Percentiles rank a stretch among this genome's conserved stretches.
Evolutionary conservation across 1,139 yeast species (phyloP).

Genomic region (Suhomyces bolitotheri): DNA sequence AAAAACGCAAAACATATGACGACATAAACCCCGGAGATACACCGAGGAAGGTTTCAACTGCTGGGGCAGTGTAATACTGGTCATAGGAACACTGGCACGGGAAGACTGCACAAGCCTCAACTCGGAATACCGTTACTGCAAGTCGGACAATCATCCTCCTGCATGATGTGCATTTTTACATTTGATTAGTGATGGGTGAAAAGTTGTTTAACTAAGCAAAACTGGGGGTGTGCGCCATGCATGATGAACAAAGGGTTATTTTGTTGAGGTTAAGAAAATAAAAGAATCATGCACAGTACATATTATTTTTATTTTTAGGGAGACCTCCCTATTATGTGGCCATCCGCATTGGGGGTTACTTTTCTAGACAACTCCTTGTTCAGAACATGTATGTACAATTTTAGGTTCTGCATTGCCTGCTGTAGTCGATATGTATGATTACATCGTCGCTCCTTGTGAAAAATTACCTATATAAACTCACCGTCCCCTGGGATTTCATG

Average conservation of each 20-base stretch:
- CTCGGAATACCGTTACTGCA: too few relatives aligned
- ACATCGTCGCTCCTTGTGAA: constrained; percentile 9
- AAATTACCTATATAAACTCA: constrained; percentile 6
- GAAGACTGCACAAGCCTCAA: too few relatives aligned
- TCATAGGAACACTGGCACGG: too few relatives aligned
- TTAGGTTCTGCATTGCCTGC: constrained; percentile 7
- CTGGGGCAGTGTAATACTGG: too few relatives aligned
- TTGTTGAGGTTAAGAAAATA: neutral
- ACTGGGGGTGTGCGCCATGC: constrained; percentile 8
- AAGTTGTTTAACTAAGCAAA: too few relatives aligned
- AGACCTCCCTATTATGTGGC: constrained; percentile 1
- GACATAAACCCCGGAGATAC: too few relatives aligned
- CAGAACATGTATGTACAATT: constrained; percentile 5
- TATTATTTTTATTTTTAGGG: neutral
- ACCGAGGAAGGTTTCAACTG: too few relatives aligned
- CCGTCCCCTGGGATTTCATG: constrained; percentile 3
- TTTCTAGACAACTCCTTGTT: constrained; percentile 8
- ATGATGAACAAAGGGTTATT: neutral
- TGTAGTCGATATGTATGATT: constrained; percentile 6
- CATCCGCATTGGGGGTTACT: constrained; percentile 1
- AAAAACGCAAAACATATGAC: too few relatives aligned
- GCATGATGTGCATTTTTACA: too few relatives aligned
- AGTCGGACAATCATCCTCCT: too few relatives aligned
- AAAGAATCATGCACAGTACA: constrained; percentile 1
- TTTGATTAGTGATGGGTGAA: too few relatives aligned